Conservation (phyloP, 2,329 filamentous ascomycete species). For the Diaporthe humulicola region DNA sequence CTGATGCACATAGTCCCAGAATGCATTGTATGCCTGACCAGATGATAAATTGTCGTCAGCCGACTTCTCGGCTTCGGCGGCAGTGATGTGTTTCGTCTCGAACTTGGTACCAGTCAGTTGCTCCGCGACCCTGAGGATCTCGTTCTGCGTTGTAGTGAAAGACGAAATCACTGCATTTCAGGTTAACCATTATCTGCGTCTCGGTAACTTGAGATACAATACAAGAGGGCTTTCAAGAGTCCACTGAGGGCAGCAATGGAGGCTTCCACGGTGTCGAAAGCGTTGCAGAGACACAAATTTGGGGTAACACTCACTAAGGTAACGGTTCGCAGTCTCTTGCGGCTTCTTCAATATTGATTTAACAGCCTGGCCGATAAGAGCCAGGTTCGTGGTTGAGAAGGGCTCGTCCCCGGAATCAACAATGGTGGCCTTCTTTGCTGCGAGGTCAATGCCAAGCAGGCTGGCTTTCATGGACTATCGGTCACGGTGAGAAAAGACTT, state of each 20-base stretch:
- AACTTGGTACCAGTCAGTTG: conserved; percentile 65
- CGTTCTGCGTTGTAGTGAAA: conserved; percentile 69
- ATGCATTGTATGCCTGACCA: conserved; percentile 52
- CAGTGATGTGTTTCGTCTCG: conserved; percentile 55
- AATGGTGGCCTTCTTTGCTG: conserved; percentile 63
- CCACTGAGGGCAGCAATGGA: not conserved
- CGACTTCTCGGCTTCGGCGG: conserved; percentile 51
- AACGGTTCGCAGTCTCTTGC: conserved; percentile 67
- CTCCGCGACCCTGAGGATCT: conserved; percentile 67
- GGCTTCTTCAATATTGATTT: conserved; percentile 62
- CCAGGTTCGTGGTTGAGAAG: conserved; percentile 64
- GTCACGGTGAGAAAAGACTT: conserved; percentile 49
- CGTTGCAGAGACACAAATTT: not conserved
- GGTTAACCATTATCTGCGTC: not conserved
- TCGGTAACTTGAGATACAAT: no score
- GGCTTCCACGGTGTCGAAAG: not conserved
- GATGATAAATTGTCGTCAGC: conserved; percentile 54
- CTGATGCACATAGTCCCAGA: conserved; percentile 45
- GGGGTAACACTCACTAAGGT: conserved; percentile 57
- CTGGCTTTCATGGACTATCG: conserved; percentile 53
- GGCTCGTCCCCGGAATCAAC: conserved; percentile 67
- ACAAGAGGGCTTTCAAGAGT: not conserved
- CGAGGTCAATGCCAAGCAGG: conserved; percentile 65
- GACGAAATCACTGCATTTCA: conserved; percentile 52
- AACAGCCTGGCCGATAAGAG: conserved; percentile 65